phyloP scores from a whole-genome alignment of 106 monocot species.

The Narthecium ossifragum region DNA sequence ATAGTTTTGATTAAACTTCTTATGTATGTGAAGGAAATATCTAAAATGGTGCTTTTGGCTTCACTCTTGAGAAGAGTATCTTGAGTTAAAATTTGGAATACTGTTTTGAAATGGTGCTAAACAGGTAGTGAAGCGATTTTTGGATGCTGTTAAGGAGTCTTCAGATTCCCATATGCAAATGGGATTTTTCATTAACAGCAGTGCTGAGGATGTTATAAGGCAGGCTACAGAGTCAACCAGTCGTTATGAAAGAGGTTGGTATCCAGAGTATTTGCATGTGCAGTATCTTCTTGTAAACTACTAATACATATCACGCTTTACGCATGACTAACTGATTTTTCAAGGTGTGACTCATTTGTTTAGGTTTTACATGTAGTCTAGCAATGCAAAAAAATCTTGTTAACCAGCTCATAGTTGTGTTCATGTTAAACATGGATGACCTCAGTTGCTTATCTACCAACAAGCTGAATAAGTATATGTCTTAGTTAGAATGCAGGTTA shows the following conservation, averaged over 20 bases:
- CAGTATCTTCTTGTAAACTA: background rate
- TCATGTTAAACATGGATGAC: no score
- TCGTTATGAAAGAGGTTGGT: slow-evolving; percentile 60
- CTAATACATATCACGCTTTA: background rate
- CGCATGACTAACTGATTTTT: background rate
- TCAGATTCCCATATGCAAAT: slow-evolving; percentile 38
- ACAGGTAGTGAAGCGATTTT: slow-evolving; percentile 70
- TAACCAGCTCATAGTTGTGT: no score
- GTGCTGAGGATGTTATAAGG: slow-evolving; percentile 47
- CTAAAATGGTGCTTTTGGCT: no score
- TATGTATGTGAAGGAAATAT: no score
- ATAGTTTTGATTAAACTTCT: no score
- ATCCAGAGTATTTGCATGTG: background rate
- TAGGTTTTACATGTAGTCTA: no score
- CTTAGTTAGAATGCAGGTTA: no score
- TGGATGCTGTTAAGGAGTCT: slow-evolving; percentile 51
- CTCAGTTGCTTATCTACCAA: no score
- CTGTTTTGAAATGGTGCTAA: background rate
- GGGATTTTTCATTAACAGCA: slow-evolving; percentile 69
- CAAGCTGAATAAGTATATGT: no score
- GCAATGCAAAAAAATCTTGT: no score
- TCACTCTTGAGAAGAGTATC: no score
- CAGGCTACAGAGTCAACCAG: slow-evolving; percentile 69
- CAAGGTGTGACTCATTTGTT: background rate
- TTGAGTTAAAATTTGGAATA: background rate